Conservation (phyloP, 495 filamentous ascomycete genomes). For the Trichoderma virens region DNA sequence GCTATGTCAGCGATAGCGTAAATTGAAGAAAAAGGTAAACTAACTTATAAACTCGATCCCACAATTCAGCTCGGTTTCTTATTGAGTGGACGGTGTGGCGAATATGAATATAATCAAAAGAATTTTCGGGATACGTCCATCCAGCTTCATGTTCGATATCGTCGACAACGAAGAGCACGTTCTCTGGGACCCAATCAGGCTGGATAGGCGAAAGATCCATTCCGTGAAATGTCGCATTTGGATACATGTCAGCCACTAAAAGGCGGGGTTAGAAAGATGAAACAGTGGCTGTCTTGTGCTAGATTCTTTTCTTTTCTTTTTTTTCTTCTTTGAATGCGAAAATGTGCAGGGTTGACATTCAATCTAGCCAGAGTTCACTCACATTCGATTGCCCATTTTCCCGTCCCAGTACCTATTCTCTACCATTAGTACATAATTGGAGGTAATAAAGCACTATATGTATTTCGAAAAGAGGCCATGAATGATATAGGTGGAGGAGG, state of each 20-base stretch:
- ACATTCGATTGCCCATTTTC: conserved; percentile 11
- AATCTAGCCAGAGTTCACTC: neutral
- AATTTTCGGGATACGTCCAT: conserved; percentile 39
- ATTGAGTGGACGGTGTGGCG: conserved; percentile 36
- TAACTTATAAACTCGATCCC: conserved; percentile 27
- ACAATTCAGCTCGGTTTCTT: conserved; percentile 30
- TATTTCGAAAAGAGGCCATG: no score
- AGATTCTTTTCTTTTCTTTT: no score
- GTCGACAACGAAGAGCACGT: conserved; percentile 32
- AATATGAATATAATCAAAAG: conserved; percentile 31
- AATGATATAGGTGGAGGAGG: no score
- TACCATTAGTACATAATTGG: neutral
- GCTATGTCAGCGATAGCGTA: neutral
- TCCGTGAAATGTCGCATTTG: conserved; percentile 24
- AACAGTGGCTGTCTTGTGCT: no score
- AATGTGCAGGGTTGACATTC: no score
- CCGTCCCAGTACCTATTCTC: conserved; percentile 8
- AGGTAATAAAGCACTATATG: no score
- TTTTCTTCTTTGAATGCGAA: no score
- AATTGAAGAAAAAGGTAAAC: neutral
- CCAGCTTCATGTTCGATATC: conserved; percentile 32
- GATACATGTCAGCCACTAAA: conserved; percentile 32
- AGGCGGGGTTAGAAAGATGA: conserved; percentile 6
- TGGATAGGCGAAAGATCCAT: conserved; percentile 31
- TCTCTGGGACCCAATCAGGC: conserved; percentile 28